These are phyloP conservation scores for Trichoderma asperelloides DNA, from an alignment of 495 filamentous ascomycete species.

Conservation along the genomic window DNA sequence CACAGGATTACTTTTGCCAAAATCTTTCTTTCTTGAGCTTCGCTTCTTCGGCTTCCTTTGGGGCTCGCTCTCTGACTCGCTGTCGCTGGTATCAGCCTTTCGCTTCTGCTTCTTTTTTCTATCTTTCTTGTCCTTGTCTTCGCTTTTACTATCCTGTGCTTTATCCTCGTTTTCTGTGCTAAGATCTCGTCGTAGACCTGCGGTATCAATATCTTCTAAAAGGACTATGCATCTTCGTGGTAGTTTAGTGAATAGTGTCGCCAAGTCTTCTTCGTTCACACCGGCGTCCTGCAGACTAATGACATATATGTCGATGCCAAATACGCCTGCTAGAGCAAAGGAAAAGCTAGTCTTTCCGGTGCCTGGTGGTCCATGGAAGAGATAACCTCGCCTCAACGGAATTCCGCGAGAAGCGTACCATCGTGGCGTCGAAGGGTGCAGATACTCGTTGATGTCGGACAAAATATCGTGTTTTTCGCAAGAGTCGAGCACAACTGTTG, in stretches of 20 bases:
- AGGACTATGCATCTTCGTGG: constrained; percentile 59
- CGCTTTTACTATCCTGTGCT: neutral
- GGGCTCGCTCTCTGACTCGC: neutral
- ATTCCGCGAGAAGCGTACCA: constrained; percentile 86
- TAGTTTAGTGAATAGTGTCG: constrained; percentile 54
- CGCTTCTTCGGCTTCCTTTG: constrained; percentile 11
- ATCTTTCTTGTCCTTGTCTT: neutral
- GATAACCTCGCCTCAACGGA: constrained; percentile 80
- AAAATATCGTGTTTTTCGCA: constrained; percentile 63
- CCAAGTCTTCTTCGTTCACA: constrained; percentile 62
- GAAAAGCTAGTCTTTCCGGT: constrained; percentile 54
- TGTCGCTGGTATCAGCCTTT: neutral
- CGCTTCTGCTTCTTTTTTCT: constrained; percentile 9
- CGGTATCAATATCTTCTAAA: constrained; percentile 65
- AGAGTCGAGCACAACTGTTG: constrained; percentile 74
- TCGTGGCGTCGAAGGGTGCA: constrained; percentile 58
- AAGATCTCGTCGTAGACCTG: constrained; percentile 45
- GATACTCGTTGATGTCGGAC: constrained; percentile 79
- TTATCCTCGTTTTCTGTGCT: constrained; percentile 15
- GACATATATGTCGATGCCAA: constrained; percentile 60
- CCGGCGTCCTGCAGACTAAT: constrained; percentile 52
- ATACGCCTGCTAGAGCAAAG: constrained; percentile 60
- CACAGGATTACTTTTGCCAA: constrained; percentile 20
- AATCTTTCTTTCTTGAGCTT: constrained; percentile 22
- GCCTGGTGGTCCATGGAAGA: constrained; percentile 68